phyloP scores from a whole-genome alignment of 1,284 basidiomycete species.

The Apiotrichum laibachii region DNA sequence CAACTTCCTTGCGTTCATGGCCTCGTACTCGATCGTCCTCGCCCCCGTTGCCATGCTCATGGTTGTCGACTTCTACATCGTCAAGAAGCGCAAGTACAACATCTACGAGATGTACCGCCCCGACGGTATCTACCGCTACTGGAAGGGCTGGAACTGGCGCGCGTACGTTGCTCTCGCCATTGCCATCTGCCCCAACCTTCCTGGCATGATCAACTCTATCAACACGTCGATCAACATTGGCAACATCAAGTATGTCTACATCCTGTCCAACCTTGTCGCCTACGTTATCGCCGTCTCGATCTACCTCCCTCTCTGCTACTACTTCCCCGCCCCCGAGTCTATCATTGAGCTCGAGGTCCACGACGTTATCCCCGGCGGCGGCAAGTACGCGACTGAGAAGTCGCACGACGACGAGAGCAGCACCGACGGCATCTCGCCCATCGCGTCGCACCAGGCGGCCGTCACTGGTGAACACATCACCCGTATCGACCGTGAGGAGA shows the following conservation, averaged over 20 bases:
- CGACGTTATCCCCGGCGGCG: slow-evolving; percentile 20
- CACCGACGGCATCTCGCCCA: not conserved
- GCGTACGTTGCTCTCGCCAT: slow-evolving; percentile 54
- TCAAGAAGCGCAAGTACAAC: slow-evolving; percentile 35
- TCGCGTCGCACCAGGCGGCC: not conserved
- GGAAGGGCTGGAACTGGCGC: slow-evolving; percentile 66
- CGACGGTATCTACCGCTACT: slow-evolving; percentile 40
- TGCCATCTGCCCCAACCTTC: slow-evolving; percentile 75
- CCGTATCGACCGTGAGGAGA: slow-evolving; percentile 1
- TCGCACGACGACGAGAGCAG: not conserved
- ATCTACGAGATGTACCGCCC: slow-evolving; percentile 42
- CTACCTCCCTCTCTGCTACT: slow-evolving; percentile 61
- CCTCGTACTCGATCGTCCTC: slow-evolving; percentile 43
- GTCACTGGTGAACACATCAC: not conserved
- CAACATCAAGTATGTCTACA: slow-evolving; percentile 58
- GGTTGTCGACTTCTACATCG: slow-evolving; percentile 38
- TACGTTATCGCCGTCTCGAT: slow-evolving; percentile 49
- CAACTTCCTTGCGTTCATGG: slow-evolving; percentile 41
- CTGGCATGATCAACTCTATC: slow-evolving; percentile 53
- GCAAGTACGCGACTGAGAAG: not conserved
- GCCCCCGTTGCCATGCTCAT: slow-evolving; percentile 42
- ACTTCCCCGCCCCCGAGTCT: slow-evolving; percentile 60
- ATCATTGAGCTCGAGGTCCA: slow-evolving; percentile 62
- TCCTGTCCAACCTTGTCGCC: slow-evolving; percentile 41
- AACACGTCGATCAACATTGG: slow-evolving; percentile 56